Evolutionary conservation across 2,329 filamentous ascomycete genomes (phyloP).

Genomic region (Aspergillus sp.): DNA sequence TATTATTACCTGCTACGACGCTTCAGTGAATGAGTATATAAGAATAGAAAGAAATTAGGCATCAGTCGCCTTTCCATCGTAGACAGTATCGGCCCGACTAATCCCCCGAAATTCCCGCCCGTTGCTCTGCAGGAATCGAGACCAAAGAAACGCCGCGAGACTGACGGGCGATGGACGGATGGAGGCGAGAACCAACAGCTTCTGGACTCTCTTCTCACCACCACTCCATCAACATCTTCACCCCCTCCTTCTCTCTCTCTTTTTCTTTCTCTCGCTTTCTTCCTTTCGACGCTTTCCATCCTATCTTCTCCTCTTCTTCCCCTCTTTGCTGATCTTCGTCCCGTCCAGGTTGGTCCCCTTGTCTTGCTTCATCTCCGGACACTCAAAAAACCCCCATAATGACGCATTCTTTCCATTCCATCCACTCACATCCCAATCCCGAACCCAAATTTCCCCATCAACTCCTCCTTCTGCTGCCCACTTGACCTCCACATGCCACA

Average conservation of each 20-base stretch:
- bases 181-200: no score
- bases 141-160: background rate
- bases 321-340: conserved; percentile 2
- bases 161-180: background rate
- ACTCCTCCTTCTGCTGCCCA: conserved; percentile 11
- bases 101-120: no score
- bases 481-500: conserved; percentile 19
- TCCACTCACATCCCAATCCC: conserved; percentile 6
- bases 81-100: no score
- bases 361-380: background rate
- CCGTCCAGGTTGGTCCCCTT: background rate
- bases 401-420: conserved; percentile 29
- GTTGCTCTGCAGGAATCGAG: background rate
- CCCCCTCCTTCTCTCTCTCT: conserved; percentile 6
- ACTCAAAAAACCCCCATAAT: conserved; percentile 22
- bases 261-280: conserved; percentile 5
- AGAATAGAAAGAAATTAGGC: no score
- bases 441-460: conserved; percentile 13
- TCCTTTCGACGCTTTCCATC: conserved; percentile 1
- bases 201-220: no score
- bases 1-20: no score
- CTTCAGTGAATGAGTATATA: no score
- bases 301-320: background rate
- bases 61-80: no score
- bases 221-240: conserved; percentile 3